Evolutionary conservation across 768 basidiomycete species (phyloP), one percentile per base, ranked within the genome.

Genomic region (Daedaleopsis sinensis): DNA sequence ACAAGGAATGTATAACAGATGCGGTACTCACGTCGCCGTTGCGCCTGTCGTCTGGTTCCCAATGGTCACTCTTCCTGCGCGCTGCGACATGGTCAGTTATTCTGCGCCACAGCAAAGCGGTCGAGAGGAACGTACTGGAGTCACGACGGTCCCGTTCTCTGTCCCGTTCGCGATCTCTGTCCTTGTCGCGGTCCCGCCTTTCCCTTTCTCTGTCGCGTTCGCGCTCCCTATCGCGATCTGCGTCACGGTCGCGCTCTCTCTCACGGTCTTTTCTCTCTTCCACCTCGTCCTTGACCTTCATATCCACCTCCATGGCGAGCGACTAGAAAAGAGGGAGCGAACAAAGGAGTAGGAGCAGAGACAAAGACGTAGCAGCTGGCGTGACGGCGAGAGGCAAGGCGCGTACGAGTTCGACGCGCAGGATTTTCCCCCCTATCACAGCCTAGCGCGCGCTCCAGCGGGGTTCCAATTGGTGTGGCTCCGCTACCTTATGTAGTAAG

Each of bases 31-130:
- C 92, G 54, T 91, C 90, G 53, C 82, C 85, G 59, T 84, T 86
- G 35, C 91, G 86, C 71, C 87, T 82, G 36, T 89, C 81, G n/a
- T 85, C 90, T 0, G 91, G 91, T 67, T 93, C 92, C 91, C 91
- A 93, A 67, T 93, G 91, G 74, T 94, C 91, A 42, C 76, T 75
- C 39, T 70, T 73, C 38, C 78, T 8, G 76, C 48, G 79, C 71
- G 42, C 78, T 80, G 73, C 71, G 82, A 77, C 67, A 83, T 82
- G 74, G 55, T 58, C 72, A 61, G 47, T 24, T 11, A 47, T n/a
- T 23, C 21, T 47, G 10, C 19, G n/a, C n/a, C n/a, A 47, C 19
- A 47, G 19, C 46, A 47, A 19, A 11, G 11, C 6, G 3, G n/a
- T n/a, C 10, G 47, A 49, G 10, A 13, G 23, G 21, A 9, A 71